A percentile compares a stretch with the other conserved stretches of the same genome.
Conservation (phyloP, 2,329 filamentous ascomycete species). For the Bipolaris bicolor region DNA sequence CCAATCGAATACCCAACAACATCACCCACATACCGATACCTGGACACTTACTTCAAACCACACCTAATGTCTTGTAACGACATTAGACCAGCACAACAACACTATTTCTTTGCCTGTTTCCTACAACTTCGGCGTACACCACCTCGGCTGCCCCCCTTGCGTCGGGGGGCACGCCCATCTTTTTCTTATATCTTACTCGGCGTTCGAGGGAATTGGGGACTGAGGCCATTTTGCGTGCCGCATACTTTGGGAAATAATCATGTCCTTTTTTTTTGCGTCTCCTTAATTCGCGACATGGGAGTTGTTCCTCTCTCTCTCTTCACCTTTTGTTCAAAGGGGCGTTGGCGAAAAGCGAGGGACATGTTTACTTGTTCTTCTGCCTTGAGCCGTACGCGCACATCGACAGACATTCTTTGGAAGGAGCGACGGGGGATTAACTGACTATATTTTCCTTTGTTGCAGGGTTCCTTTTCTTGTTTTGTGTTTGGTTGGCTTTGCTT, state of each 20-base stretch:
- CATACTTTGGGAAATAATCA: neutral
- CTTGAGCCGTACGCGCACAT: neutral
- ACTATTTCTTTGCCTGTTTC: neutral
- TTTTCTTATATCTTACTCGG: neutral
- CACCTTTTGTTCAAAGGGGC: neutral
- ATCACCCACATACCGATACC: neutral
- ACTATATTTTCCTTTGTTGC: neutral
- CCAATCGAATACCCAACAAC: neutral
- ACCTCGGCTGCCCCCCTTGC: neutral
- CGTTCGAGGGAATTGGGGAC: neutral
- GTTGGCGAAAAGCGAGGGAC: neutral
- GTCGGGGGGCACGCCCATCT: neutral
- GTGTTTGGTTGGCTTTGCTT: neutral
- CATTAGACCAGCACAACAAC: neutral
- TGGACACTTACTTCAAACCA: neutral
- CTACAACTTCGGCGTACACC: neutral
- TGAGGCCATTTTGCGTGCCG: neutral
- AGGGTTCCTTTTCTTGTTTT: neutral
- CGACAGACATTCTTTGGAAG: neutral
- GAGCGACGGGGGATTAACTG: neutral
- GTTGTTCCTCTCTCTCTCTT: neutral
- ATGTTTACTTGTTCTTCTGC: neutral
- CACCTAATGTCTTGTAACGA: slow-evolving; percentile 1
- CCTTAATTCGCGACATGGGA: neutral
- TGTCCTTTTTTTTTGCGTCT: neutral